A percentile compares a stretch with the other conserved stretches of the same genome.
phyloP scores from a whole-genome alignment of 2,329 filamentous ascomycete species.

The Cladosporium oxysporum region DNA sequence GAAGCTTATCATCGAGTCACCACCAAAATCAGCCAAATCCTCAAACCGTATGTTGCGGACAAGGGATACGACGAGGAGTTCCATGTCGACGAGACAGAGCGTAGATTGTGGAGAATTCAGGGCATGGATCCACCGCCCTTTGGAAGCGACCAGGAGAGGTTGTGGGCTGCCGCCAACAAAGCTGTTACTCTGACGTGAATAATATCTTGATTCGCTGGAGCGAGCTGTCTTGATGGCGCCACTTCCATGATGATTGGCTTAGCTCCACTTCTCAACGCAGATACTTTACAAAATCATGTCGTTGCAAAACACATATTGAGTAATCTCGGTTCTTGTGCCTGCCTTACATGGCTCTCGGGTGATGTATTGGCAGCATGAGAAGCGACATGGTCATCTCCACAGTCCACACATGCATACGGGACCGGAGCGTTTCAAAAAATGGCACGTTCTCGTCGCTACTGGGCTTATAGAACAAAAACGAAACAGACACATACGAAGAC shows the following conservation, averaged over 20 bases:
- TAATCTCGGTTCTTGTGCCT: neutral
- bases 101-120: constrained; percentile 48
- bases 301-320: too few species aligned
- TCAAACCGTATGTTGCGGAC: constrained; percentile 45
- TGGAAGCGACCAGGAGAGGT: constrained; percentile 39
- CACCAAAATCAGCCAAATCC: constrained; percentile 33
- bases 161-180: constrained; percentile 37
- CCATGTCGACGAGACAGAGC: constrained; percentile 45
- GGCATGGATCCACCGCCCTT: constrained; percentile 42
- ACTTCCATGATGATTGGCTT: neutral
- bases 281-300: neutral
- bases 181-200: constrained; percentile 22
- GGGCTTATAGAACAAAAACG: too few species aligned
- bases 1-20: constrained; percentile 28
- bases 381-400: too few species aligned
- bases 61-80: constrained; percentile 50
- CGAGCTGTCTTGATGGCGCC: neutral
- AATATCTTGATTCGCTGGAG: neutral
- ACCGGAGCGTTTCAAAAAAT: too few species aligned
- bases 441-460: too few species aligned
- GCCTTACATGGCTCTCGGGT: neutral
- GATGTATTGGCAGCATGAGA: too few species aligned
- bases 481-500: too few species aligned
- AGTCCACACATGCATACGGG: neutral
- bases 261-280: neutral